These are phyloP conservation scores for Aspergillus persii DNA, from an alignment of 2,329 filamentous ascomycete genomes.

Conservation along the genomic window DNA sequence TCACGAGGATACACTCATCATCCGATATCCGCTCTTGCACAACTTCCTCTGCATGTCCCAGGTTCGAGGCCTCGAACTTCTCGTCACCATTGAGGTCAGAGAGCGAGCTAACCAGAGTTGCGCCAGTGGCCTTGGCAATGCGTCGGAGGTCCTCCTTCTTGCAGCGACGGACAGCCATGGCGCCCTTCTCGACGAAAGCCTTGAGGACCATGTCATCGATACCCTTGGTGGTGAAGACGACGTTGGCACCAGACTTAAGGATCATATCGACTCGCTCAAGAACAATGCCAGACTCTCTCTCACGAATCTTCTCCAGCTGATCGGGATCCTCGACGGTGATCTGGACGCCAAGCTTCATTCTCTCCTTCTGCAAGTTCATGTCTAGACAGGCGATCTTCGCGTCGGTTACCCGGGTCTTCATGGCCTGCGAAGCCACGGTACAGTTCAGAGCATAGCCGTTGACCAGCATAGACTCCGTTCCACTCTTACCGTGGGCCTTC, in stretches of 20 bases:
- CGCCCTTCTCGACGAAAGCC: slow-evolving; percentile 88
- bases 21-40: slow-evolving; percentile 98
- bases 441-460: slow-evolving; percentile 98
- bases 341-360: slow-evolving; percentile 98
- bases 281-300: slow-evolving; percentile 88
- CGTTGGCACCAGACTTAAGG: slow-evolving; percentile 93
- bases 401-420: slow-evolving; percentile 87
- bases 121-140: slow-evolving; percentile 94
- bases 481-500: slow-evolving; percentile 95
- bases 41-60: slow-evolving; percentile 92
- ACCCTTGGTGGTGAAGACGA: slow-evolving; percentile 94
- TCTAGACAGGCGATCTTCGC: slow-evolving; percentile 96
- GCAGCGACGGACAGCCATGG: slow-evolving; percentile 92
- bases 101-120: slow-evolving; percentile 85
- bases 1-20: slow-evolving; percentile 95
- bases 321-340: slow-evolving; percentile 97
- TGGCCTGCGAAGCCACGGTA: slow-evolving; percentile 96
- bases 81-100: slow-evolving; percentile 98
- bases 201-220: slow-evolving; percentile 96
- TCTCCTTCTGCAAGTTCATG: slow-evolving; percentile 98
- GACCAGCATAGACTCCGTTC: slow-evolving; percentile 81
- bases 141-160: slow-evolving; percentile 98
- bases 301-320: slow-evolving; percentile 94
- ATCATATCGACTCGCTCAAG: slow-evolving; percentile 96
- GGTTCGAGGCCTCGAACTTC: slow-evolving; percentile 84